Percentiles rank a stretch among this genome's conserved stretches.
These are phyloP conservation scores for Penicillium lividum DNA, from an alignment of 495 filamentous ascomycete species.

Conservation along the genomic window DNA sequence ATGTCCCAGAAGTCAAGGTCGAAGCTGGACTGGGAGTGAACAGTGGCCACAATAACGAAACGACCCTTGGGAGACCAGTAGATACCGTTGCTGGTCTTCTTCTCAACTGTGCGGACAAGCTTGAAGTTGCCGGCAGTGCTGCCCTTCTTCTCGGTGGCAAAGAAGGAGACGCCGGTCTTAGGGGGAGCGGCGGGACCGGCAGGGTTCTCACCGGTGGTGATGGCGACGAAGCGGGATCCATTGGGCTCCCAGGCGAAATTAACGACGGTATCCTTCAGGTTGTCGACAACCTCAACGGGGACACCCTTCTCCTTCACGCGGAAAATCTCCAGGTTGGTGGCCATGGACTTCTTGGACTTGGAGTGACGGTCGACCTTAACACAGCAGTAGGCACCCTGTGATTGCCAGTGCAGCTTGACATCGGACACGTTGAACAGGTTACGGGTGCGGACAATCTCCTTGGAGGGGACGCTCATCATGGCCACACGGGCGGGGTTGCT, in stretches of 20 bases:
- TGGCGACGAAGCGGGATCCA: slow-evolving; percentile 93
- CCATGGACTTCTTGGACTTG: slow-evolving; percentile 96
- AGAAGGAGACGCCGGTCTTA: slow-evolving; percentile 94
- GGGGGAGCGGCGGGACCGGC: slow-evolving; percentile 80
- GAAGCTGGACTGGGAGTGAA: slow-evolving; percentile 86
- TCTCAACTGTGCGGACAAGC: slow-evolving; percentile 88
- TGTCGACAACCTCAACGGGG: slow-evolving; percentile 95
- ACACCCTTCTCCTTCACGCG: slow-evolving; percentile 94
- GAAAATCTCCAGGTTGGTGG: slow-evolving; percentile 98
- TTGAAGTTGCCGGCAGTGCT: slow-evolving; percentile 85
- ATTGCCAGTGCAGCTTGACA: slow-evolving; percentile 95
- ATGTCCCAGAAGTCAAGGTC: slow-evolving; percentile 97
- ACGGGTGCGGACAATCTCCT: slow-evolving; percentile 86
- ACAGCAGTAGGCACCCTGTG: slow-evolving; percentile 87
- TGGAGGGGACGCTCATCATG: slow-evolving; percentile 93
- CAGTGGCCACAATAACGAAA: slow-evolving; percentile 89
- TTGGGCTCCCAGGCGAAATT: slow-evolving; percentile 99
- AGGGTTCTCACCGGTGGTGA: slow-evolving; percentile 85
- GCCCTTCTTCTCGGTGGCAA: slow-evolving; percentile 92
- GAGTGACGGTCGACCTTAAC: slow-evolving; percentile 99
- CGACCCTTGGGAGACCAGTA: slow-evolving; percentile 99
- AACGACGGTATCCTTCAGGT: slow-evolving; percentile 95
- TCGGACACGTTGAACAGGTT: slow-evolving; percentile 98
- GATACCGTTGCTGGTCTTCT: slow-evolving; percentile 98
- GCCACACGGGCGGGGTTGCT: slow-evolving; percentile 97